phyloP scores from a whole-genome alignment of 2,329 filamentous ascomycete species.

The Diaporthe sp. region DNA sequence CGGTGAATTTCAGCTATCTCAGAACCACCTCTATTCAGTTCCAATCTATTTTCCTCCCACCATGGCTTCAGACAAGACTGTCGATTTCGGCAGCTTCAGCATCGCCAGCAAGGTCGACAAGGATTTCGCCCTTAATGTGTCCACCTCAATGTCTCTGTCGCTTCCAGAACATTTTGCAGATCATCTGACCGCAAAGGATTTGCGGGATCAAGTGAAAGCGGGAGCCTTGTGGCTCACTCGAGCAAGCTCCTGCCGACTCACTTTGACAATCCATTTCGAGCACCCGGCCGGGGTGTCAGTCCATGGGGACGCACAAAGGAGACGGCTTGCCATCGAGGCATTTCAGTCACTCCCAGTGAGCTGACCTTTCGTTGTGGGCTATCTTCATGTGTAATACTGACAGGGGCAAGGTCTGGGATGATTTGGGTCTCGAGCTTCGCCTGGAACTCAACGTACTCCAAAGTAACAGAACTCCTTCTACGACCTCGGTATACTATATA shows the following conservation, averaged over 20 bases:
- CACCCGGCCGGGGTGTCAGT: background rate
- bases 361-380: background rate
- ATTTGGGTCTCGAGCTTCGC: conserved; percentile 35
- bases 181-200: conserved; percentile 8
- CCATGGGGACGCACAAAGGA: background rate
- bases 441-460: conserved; percentile 29
- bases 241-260: conserved; percentile 35
- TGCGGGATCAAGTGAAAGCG: conserved; percentile 35
- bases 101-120: conserved; percentile 34
- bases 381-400: background rate
- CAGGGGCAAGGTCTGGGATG: conserved; percentile 29
- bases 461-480: background rate
- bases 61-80: conserved; percentile 33
- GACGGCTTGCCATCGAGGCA: background rate
- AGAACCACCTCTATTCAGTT: background rate
- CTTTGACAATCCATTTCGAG: conserved; percentile 20
- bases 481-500: conserved; percentile 33
- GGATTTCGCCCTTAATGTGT: conserved; percentile 30
- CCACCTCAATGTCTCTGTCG: conserved; percentile 20
- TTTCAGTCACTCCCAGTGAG: conserved; percentile 29
- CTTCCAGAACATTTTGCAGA: conserved; percentile 18
- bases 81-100: conserved; percentile 36
- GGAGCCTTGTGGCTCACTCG: conserved; percentile 38
- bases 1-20: background rate
- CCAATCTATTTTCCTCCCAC: background rate